A percentile compares a stretch with the other conserved stretches of the same genome.
phyloP scores from a whole-genome alignment of 1,139 yeast genomes.

The Zygoascus sp. region DNA sequence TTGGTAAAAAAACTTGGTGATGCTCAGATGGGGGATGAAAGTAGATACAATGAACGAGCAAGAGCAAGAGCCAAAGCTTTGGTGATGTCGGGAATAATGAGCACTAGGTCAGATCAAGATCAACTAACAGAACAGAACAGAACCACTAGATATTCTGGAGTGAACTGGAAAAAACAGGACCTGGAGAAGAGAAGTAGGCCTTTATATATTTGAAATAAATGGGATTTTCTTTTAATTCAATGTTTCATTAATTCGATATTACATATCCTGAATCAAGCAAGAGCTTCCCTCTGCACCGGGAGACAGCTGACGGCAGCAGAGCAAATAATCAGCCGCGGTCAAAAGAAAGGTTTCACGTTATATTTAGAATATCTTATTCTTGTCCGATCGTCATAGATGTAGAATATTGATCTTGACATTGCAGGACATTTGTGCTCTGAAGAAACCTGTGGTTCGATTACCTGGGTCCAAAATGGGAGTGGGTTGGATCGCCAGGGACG shows the following conservation, averaged over 20 bases:
- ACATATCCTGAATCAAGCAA: conserved; percentile 2
- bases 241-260: conserved; percentile 2
- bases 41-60: no score
- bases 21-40: no score
- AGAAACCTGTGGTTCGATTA: no score
- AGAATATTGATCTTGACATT: background rate
- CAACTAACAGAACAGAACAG: background rate
- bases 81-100: background rate
- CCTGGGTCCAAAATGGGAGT: no score
- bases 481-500: background rate
- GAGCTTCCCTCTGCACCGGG: no score
- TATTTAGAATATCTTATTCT: background rate
- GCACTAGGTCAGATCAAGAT: background rate
- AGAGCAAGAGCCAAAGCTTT: no score
- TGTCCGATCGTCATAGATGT: background rate
- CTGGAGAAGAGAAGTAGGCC: background rate
- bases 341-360: background rate
- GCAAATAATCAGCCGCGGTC: background rate
- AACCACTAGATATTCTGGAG: background rate
- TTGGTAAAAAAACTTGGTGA: no score
- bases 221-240: background rate
- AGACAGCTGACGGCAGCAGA: no score
- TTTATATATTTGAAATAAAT: background rate
- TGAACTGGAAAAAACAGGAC: background rate
- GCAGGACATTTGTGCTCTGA: background rate